phyloP scores from a whole-genome alignment of 2,329 filamentous ascomycete genomes.

The Trichoderma atroviride region DNA sequence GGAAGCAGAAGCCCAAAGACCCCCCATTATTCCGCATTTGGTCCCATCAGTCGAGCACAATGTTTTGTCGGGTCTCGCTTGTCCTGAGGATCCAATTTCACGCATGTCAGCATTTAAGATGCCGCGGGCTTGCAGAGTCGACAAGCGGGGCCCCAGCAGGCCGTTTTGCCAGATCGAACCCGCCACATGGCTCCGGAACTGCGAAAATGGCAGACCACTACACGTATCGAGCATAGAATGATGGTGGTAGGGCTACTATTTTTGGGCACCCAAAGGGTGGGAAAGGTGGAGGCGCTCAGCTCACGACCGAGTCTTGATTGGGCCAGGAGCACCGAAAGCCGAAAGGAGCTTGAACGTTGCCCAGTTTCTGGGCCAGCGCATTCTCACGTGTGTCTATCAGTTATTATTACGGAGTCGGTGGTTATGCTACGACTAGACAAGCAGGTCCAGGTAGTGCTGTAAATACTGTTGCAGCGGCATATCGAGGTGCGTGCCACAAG shows the following conservation, averaged over 20 bases:
- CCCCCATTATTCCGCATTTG: slow-evolving; percentile 1
- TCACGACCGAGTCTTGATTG: slow-evolving; percentile 13
- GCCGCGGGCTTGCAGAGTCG: slow-evolving; percentile 7
- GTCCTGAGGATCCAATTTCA: slow-evolving; percentile 2
- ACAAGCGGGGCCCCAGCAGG: slow-evolving; percentile 3
- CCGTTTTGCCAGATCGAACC: slow-evolving; percentile 4
- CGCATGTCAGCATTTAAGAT: slow-evolving; percentile 22
- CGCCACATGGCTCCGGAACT: slow-evolving; percentile 12
- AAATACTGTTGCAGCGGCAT: not conserved
- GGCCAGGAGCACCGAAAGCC: not conserved
- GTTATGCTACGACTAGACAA: not conserved
- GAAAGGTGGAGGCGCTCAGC: slow-evolving; percentile 13
- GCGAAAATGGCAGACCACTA: not conserved
- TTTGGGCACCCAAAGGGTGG: slow-evolving; percentile 18
- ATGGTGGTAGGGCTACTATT: slow-evolving; percentile 21
- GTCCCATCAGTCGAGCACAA: slow-evolving; percentile 7
- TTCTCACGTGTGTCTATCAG: slow-evolving; percentile 8
- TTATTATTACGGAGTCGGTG: not conserved
- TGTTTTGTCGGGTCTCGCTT: not conserved
- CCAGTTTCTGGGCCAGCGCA: not conserved
- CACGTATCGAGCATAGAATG: not conserved
- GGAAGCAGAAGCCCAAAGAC: not conserved
- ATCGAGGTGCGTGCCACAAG: not conserved
- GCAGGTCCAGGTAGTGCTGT: not conserved
- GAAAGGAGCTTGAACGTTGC: not conserved